These are phyloP conservation scores for Plenodomus lindquistii DNA, from an alignment of 2,329 filamentous ascomycete genomes.

Conservation along the genomic window DNA sequence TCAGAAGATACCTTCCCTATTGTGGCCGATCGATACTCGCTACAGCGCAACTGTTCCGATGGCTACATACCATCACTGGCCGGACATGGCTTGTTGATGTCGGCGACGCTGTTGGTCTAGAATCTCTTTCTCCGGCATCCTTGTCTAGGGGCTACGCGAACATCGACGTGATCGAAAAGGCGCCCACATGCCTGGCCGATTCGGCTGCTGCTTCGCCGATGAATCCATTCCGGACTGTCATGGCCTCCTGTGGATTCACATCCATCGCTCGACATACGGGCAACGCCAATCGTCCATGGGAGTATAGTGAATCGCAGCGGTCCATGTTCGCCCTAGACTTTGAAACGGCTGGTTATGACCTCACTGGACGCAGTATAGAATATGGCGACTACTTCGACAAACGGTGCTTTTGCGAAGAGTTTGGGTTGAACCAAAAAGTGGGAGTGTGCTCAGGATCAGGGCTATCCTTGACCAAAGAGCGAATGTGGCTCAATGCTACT, in stretches of 20 bases:
- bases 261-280: constrained; percentile 33
- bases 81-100: constrained; percentile 41
- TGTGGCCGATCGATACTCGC: constrained; percentile 40
- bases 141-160: constrained; percentile 29
- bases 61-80: constrained; percentile 30
- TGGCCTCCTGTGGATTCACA: constrained; percentile 38
- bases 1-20: constrained; percentile 28
- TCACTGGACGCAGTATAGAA: constrained; percentile 18
- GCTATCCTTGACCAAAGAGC: constrained; percentile 30
- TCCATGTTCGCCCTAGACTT: constrained; percentile 38
- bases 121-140: constrained; percentile 30
- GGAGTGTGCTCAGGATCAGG: constrained; percentile 23
- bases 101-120: constrained; percentile 34
- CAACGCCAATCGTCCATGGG: constrained; percentile 39
- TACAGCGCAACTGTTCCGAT: constrained; percentile 38
- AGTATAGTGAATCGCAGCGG: constrained; percentile 27
- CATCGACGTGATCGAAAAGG: constrained; percentile 24
- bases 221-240: constrained; percentile 34
- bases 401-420: constrained; percentile 35
- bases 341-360: constrained; percentile 40
- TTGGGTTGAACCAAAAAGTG: constrained; percentile 13
- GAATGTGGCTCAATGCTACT: constrained; percentile 39
- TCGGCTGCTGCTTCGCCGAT: constrained; percentile 19
- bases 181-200: constrained; percentile 34
- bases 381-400: constrained; percentile 39